These are phyloP conservation scores for Starmerella sirachaensis DNA, from an alignment of 805 yeast species.

Conservation along the genomic window DNA sequence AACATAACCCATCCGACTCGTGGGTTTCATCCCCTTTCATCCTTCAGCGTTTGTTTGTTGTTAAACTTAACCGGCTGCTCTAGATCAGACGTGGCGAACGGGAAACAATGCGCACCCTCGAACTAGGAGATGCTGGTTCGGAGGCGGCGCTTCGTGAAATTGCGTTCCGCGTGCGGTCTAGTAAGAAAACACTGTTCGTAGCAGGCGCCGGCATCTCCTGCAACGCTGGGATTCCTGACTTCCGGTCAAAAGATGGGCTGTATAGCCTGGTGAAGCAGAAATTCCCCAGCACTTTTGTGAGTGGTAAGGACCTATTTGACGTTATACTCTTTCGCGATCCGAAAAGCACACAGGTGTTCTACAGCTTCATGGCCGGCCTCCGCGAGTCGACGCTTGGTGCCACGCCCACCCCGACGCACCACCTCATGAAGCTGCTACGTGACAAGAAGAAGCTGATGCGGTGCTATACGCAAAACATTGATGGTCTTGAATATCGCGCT, in stretches of 20 bases:
- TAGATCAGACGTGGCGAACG: too few relatives aligned
- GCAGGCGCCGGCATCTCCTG: slow-evolving; percentile 97
- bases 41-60: too few relatives aligned
- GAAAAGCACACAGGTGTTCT: slow-evolving; percentile 57
- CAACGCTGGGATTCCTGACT: slow-evolving; percentile 95
- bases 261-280: slow-evolving; percentile 59
- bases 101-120: slow-evolving; percentile 18
- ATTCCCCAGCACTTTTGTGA: slow-evolving; percentile 49
- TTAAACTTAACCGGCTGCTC: too few relatives aligned
- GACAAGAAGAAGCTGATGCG: slow-evolving; percentile 57
- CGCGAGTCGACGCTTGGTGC: slow-evolving; percentile 55
- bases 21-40: too few relatives aligned
- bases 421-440: slow-evolving; percentile 50
- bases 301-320: slow-evolving; percentile 88
- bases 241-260: slow-evolving; percentile 72
- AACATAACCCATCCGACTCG: too few relatives aligned
- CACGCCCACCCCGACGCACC: slow-evolving; percentile 72
- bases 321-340: slow-evolving; percentile 64
- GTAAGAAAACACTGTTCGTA: slow-evolving; percentile 39
- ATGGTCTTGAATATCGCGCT: slow-evolving; percentile 61
- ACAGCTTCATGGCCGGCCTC: slow-evolving; percentile 76
- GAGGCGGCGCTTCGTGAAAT: slow-evolving; percentile 14
- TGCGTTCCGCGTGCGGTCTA: slow-evolving; percentile 15
- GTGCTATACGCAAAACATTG: slow-evolving; percentile 93
- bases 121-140: slow-evolving; percentile 11